Evolutionary conservation across 208 protist genomes (phyloP).

Genomic region (Acanthamoeba lenticulata): DNA sequence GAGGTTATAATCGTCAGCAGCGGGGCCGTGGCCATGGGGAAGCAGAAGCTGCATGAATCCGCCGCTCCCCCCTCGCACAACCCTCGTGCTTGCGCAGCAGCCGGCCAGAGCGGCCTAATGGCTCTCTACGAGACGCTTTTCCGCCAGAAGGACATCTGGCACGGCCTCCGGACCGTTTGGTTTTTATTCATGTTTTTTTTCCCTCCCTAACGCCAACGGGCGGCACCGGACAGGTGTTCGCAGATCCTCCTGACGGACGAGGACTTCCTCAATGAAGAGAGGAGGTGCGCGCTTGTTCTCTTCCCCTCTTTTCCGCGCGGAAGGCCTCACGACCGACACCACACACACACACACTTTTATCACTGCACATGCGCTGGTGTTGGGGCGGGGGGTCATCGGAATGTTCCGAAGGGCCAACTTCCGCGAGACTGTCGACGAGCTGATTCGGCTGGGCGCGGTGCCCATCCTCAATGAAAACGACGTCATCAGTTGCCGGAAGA

Average conservation of each 20-base stretch:
- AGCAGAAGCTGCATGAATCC: slow-evolving; percentile 75
- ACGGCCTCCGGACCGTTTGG: not conserved
- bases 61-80: slow-evolving; percentile 60
- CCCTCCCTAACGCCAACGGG: no score
- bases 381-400: not conserved
- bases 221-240: no score
- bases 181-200: not conserved
- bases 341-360: no score
- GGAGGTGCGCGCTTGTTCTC: not conserved
- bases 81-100: slow-evolving; percentile 81
- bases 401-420: slow-evolving; percentile 40
- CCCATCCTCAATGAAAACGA: slow-evolving; percentile 91
- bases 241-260: slow-evolving; percentile 85
- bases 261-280: slow-evolving; percentile 79
- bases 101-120: slow-evolving; percentile 86
- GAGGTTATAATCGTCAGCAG: slow-evolving; percentile 89
- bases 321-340: no score
- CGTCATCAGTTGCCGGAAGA: slow-evolving; percentile 69
- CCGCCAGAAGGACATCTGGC: slow-evolving; percentile 74
- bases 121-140: slow-evolving; percentile 86
- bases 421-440: slow-evolving; percentile 80
- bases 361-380: not conserved
- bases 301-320: not conserved
- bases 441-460: slow-evolving; percentile 80
- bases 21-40: slow-evolving; percentile 86